phyloP scores from a whole-genome alignment of 1,284 basidiomycete species.

The Porodaedalea pini region DNA sequence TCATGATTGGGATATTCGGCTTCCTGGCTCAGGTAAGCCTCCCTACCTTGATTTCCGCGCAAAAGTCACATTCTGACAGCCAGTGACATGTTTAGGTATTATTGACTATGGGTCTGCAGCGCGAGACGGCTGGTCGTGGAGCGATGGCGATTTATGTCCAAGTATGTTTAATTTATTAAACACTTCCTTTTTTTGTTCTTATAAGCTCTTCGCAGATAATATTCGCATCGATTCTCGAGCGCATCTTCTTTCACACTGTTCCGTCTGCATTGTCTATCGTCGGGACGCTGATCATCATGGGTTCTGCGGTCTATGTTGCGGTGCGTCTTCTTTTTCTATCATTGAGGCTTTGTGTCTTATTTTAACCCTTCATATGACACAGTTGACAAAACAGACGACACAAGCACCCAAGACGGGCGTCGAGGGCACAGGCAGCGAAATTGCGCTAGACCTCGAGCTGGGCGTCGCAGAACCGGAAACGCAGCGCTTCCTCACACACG shows the following conservation, averaged over 20 bases:
- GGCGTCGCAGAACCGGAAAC: slow-evolving; percentile 7
- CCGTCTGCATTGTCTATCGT: slow-evolving; percentile 52
- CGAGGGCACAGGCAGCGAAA: not conserved
- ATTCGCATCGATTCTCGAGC: slow-evolving; percentile 56
- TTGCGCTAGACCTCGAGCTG: slow-evolving; percentile 8
- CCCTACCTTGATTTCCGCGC: not conserved
- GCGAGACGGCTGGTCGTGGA: slow-evolving; percentile 60
- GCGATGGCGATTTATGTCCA: slow-evolving; percentile 61
- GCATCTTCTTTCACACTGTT: slow-evolving; percentile 53
- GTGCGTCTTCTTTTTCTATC: slow-evolving; percentile 30
- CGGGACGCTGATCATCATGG: slow-evolving; percentile 56
- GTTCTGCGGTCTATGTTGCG: slow-evolving; percentile 58
- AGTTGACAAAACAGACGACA: slow-evolving; percentile 10
- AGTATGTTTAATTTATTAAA: slow-evolving; percentile 28
- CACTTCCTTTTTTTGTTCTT: not conserved
- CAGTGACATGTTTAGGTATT: slow-evolving; percentile 36
- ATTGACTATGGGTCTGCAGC: slow-evolving; percentile 61
- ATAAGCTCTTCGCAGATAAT: slow-evolving; percentile 42
- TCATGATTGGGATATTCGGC: slow-evolving; percentile 31
- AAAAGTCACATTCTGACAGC: not conserved
- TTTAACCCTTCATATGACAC: not conserved
- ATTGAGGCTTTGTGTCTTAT: not conserved
- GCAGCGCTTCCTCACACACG: slow-evolving; percentile 4
- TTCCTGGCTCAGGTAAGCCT: slow-evolving; percentile 34
- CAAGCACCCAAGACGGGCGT: slow-evolving; percentile 5